Evolutionary conservation across 768 basidiomycete species (phyloP).

Genomic region (Leccinum incarnatum): DNA sequence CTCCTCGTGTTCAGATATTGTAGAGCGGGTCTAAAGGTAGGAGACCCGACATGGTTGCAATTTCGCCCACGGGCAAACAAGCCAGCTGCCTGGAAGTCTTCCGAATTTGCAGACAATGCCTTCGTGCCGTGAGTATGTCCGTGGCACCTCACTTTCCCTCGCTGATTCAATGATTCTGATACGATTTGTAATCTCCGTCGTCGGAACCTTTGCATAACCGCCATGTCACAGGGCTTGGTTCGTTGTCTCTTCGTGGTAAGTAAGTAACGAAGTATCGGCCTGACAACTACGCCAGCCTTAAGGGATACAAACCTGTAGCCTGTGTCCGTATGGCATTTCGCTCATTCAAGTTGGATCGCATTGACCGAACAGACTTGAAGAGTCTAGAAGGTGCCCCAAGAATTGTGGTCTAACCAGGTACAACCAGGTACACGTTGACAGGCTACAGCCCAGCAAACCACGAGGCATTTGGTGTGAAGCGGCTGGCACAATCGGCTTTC

Average conservation of each 20-base stretch:
- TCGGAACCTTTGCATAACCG: background rate
- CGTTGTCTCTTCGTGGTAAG: background rate
- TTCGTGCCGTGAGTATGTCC: constrained; percentile 1
- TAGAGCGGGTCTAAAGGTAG: background rate
- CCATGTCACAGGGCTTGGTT: background rate
- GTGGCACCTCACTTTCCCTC: constrained; percentile 6
- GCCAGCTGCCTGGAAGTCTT: background rate
- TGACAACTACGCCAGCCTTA: constrained; percentile 4
- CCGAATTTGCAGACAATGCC: background rate
- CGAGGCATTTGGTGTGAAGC: background rate
- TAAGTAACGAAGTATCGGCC: constrained; percentile 1
- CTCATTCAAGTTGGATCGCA: background rate
- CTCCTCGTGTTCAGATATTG: constrained; percentile 11
- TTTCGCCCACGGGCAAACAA: constrained; percentile 4
- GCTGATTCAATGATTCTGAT: constrained; percentile 5
- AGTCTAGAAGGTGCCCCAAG: background rate
- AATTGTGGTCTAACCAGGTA: background rate
- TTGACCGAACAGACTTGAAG: background rate
- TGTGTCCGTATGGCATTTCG: constrained; percentile 5
- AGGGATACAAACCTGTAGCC: background rate
- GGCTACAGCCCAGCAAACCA: constrained; percentile 6
- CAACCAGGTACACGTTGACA: constrained; percentile 9
- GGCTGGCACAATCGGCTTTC: constrained; percentile 20
- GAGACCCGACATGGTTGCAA: background rate
- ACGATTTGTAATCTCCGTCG: constrained; percentile 5